Evolutionary conservation across 148 eudicot genomes (phyloP), one percentile per base, ranked within the genome.

Genomic region (Spergularia marina): DNA sequence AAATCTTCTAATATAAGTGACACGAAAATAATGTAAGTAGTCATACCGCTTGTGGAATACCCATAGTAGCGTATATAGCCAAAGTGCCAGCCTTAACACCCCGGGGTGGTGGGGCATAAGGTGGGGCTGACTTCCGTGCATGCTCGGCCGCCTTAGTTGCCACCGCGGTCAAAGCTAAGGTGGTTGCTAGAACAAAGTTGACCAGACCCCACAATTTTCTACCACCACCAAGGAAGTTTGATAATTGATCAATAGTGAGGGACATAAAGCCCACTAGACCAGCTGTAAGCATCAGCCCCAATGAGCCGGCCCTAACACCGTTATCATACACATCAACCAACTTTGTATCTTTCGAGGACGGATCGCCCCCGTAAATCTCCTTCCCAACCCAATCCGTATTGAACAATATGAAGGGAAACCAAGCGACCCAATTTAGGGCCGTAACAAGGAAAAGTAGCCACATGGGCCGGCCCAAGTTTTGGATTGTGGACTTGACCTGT

Each of bases 21-120:
- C 23, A 15, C 13, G 12, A 65, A 53, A 44, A 12, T 16, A 52
- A 16, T 44, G 1, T 44, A 44, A 9, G 10, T 44, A 44, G 49
- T 6, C 89, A 81, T 53, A 93, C 97, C 83, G 98, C 87, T 20
- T 83, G 93, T 62, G 98, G 98, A 53, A 94, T 85, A 12, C 98
- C 98, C 74, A 94, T 81, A 1, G 83, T 72, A 20, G 93, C 84
- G 64, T 91, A 94, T 12, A 94, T 77, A 18, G 88, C 60, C 56
- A 94, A 68, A 4, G 87, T 85, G 11, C 87, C 89, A 10, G 80
- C 77, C 83, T 81, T 87, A 4, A 89, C 84, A 10, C 83, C 87
- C 0, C 47, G 4, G 1, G 69, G 57, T 0, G 93, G 98, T 14
- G 63, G 66, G 1, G 71, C 25, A 15, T 71, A 82, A 2, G 10